Evolutionary conservation across 2,329 filamentous ascomycete species (phyloP).

Genomic region (Neurospora sp.): DNA sequence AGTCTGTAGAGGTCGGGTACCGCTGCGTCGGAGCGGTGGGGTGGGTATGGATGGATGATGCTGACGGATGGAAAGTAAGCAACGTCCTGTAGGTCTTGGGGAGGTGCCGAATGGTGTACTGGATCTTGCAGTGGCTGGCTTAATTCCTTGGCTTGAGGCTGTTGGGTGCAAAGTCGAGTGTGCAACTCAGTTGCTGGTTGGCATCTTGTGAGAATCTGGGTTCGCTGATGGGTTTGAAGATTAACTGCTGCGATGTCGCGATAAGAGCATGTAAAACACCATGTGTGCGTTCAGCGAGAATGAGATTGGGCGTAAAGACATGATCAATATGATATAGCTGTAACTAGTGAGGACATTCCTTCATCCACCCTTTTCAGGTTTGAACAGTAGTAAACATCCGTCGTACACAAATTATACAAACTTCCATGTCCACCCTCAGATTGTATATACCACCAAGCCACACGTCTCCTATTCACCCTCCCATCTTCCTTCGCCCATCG

Average conservation of each 20-base stretch:
- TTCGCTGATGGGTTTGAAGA: not conserved
- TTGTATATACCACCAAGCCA: not conserved
- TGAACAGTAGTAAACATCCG: not conserved
- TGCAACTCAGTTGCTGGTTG: not conserved
- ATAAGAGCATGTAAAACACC: not conserved
- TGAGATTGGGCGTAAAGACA: not conserved
- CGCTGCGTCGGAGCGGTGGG: not conserved
- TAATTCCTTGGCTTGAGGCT: not conserved
- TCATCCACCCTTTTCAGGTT: not conserved
- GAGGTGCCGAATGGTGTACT: not conserved
- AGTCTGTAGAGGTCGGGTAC: not conserved
- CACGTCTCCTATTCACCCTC: not conserved
- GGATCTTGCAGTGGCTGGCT: not conserved
- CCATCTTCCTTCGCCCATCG: not conserved
- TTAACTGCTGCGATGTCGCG: not conserved
- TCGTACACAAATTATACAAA: not conserved
- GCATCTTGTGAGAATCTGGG: no score
- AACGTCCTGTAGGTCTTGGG: not conserved
- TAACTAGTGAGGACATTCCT: not conserved
- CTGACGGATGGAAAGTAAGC: not conserved
- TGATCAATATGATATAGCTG: not conserved
- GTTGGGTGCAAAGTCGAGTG: not conserved
- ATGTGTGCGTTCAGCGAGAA: not conserved
- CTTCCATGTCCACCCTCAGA: not conserved
- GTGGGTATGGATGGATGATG: not conserved